A percentile compares a stretch with the other conserved stretches of the same genome.
Conservation (phyloP, 228 moss, liverwort and hornwort genomes). For the Sphagnum magellanicum region DNA sequence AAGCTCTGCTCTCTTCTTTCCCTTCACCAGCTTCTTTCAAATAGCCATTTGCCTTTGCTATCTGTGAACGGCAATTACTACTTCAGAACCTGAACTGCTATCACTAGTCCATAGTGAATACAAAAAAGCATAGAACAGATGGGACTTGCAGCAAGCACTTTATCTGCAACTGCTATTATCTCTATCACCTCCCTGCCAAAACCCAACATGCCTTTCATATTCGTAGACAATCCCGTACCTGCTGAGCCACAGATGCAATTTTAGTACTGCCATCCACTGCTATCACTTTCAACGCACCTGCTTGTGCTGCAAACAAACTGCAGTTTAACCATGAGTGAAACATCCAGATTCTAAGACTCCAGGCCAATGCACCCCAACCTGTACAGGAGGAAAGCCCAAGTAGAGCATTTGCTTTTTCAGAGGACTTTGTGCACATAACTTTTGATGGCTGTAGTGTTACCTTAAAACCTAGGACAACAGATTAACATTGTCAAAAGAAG, state of each 20-base stretch:
- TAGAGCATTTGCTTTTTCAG: too few species aligned
- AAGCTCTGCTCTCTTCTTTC: constrained; percentile 19
- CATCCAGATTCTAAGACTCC: background rate
- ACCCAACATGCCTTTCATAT: background rate
- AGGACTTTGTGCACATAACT: too few species aligned
- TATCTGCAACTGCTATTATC: too few species aligned
- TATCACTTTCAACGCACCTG: constrained; percentile 74
- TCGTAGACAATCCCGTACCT: constrained; percentile 22
- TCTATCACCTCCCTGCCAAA: too few species aligned
- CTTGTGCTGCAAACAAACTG: constrained; percentile 99
- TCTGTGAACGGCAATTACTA: constrained; percentile 18
- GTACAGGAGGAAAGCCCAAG: too few species aligned
- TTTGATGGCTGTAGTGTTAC: too few species aligned
- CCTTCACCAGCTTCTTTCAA: constrained; percentile 39
- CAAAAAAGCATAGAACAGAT: too few species aligned
- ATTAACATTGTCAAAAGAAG: too few species aligned
- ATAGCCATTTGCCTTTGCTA: constrained; percentile 62
- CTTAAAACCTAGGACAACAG: too few species aligned
- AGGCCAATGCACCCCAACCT: too few species aligned
- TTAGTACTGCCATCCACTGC: constrained; percentile 88
- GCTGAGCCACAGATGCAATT: constrained; percentile 77
- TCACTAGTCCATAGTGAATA: too few species aligned
- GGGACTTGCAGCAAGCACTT: too few species aligned
- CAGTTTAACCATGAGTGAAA: constrained; percentile 13
- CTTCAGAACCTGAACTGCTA: background rate